Percentiles rank a stretch among this genome's conserved stretches.
Evolutionary conservation across 1,284 basidiomycete genomes (phyloP).

Genomic region (Cerioporus squamosus): DNA sequence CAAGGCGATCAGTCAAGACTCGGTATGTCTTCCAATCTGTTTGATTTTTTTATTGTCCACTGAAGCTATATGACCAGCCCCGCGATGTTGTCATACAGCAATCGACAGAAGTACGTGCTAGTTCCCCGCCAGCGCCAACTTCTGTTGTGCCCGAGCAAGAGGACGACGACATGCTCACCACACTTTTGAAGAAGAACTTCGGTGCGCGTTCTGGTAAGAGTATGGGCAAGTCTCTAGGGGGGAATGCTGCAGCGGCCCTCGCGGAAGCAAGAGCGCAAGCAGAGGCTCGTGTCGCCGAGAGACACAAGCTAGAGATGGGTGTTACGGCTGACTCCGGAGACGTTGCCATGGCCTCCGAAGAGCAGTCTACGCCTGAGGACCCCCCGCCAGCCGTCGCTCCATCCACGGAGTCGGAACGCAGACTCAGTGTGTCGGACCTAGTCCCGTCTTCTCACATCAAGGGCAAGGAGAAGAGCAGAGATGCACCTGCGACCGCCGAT

Average conservation of each 20-base stretch:
- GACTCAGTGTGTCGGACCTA: constrained; percentile 61
- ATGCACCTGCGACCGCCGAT: constrained; percentile 22
- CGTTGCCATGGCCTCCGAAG: constrained; percentile 9
- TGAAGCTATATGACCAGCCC: not conserved
- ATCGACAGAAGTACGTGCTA: not conserved
- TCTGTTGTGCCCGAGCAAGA: constrained; percentile 22
- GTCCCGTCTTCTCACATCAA: constrained; percentile 28
- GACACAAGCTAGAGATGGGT: constrained; percentile 48
- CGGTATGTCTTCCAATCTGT: constrained; percentile 1
- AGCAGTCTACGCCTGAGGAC: not conserved
- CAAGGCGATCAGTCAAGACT: constrained; percentile 8
- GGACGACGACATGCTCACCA: constrained; percentile 52
- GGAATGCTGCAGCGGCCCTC: constrained; percentile 59
- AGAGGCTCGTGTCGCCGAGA: constrained; percentile 69
- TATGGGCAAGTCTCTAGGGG: constrained; percentile 66
- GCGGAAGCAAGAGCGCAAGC: constrained; percentile 74
- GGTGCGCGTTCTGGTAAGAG: constrained; percentile 67
- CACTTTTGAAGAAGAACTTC: constrained; percentile 64
- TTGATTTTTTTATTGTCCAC: not conserved
- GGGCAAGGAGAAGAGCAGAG: constrained; percentile 6
- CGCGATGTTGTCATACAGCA: not conserved
- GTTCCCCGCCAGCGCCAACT: not conserved
- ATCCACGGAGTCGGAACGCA: constrained; percentile 34
- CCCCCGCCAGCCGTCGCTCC: not conserved
- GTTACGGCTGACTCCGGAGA: constrained; percentile 7